phyloP scores from a whole-genome alignment of 345 rosid species.

The Psidium guajava region DNA sequence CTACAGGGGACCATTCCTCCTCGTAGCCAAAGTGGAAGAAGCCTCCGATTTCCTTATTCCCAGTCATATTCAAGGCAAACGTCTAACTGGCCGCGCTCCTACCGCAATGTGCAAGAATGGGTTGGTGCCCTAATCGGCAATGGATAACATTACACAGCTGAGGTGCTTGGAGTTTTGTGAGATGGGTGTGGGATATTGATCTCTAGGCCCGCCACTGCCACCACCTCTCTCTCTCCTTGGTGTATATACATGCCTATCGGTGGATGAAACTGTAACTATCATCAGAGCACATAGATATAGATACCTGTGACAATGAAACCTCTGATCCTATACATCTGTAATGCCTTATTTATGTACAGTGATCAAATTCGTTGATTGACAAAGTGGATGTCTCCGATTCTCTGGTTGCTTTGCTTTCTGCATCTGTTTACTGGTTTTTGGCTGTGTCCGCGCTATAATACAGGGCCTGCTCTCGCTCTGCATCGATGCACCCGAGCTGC shows the following conservation, averaged over 20 bases:
- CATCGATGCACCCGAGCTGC: neutral
- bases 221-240: neutral
- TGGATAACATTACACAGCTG: neutral
- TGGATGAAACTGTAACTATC: neutral
- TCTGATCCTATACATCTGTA: neutral
- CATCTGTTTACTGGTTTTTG: neutral
- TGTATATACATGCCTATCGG: neutral
- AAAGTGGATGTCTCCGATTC: neutral
- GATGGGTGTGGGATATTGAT: neutral
- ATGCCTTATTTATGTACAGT: conserved; percentile 21
- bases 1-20: conserved; percentile 26
- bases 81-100: neutral
- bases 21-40: neutral
- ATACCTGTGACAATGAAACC: neutral
- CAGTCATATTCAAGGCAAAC: neutral
- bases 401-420: neutral
- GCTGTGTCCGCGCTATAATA: neutral
- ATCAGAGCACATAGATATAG: neutral
- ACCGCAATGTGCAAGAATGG: neutral
- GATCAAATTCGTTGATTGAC: conserved; percentile 20
- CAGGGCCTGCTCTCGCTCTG: neutral
- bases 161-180: neutral
- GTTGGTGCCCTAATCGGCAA: neutral
- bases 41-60: neutral
- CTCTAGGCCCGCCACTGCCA: neutral